These are phyloP conservation scores for Colletotrichum nymphaeae DNA, from an alignment of 2,329 filamentous ascomycete genomes.

Conservation along the genomic window DNA sequence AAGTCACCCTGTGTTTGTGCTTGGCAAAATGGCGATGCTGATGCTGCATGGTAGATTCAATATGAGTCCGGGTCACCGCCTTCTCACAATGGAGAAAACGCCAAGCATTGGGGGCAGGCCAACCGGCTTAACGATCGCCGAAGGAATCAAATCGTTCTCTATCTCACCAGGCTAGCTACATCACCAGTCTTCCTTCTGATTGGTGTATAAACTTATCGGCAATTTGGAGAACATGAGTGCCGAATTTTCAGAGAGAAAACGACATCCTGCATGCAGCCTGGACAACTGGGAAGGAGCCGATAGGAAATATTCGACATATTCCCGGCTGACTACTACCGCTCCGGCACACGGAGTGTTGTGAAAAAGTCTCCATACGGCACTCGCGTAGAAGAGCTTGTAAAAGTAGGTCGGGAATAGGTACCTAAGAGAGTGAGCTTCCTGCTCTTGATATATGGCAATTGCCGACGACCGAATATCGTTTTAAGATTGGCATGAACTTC, in stretches of 20 bases:
- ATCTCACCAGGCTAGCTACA: neutral
- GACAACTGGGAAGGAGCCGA: neutral
- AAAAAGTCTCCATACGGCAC: neutral
- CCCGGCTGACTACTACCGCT: conserved; percentile 1
- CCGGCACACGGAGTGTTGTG: neutral
- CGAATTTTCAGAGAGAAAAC: neutral
- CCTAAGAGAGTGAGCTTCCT: neutral
- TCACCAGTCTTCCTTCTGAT: conserved; percentile 1
- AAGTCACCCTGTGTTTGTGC: neutral
- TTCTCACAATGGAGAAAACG: neutral
- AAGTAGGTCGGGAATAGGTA: neutral
- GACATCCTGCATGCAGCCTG: neutral
- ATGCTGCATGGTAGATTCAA: neutral
- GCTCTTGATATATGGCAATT: neutral
- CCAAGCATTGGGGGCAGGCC: conserved; percentile 17
- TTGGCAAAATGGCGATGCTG: conserved; percentile 34
- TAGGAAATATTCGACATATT: neutral
- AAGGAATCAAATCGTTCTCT: neutral
- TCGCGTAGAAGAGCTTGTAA: neutral
- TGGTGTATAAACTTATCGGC: conserved; percentile 25
- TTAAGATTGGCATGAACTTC: neutral
- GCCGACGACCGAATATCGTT: neutral
- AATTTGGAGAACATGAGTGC: neutral
- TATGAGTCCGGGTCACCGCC: conserved; percentile 10
- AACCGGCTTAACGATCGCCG: conserved; percentile 10